phyloP scores from a whole-genome alignment of 208 protist species.

The Crithidia brevicula region DNA sequence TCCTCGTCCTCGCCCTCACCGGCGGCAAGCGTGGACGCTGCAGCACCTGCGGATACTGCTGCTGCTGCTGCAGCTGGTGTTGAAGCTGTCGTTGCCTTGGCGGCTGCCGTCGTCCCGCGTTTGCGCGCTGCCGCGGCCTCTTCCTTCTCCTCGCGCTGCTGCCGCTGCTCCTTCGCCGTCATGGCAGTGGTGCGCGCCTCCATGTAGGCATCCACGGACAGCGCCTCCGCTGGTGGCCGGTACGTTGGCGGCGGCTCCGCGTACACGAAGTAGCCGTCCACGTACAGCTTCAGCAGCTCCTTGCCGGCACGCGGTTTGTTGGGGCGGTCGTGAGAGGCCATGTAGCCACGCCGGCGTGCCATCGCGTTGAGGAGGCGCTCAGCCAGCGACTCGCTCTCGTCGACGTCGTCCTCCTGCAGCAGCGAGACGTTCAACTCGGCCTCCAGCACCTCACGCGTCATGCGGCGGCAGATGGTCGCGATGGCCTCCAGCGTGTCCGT shows the following conservation, averaged over 20 bases:
- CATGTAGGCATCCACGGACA: slow-evolving; percentile 34
- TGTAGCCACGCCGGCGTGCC: slow-evolving; percentile 91
- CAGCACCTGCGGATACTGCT: not conserved
- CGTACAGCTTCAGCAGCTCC: slow-evolving; percentile 96
- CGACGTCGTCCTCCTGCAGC: slow-evolving; percentile 62
- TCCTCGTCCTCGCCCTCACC: slow-evolving; percentile 29
- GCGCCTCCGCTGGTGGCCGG: slow-evolving; percentile 32
- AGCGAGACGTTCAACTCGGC: slow-evolving; percentile 65
- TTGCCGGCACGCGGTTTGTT: slow-evolving; percentile 93
- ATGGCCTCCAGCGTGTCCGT: slow-evolving; percentile 74
- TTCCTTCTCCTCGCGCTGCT: too few species aligned
- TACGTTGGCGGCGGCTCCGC: slow-evolving; percentile 83
- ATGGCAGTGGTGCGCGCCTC: slow-evolving; percentile 12
- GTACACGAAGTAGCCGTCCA: slow-evolving; percentile 86
- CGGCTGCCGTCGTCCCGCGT: not conserved
- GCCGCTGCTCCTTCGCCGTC: not conserved
- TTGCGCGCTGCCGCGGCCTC: not conserved
- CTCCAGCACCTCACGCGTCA: slow-evolving; percentile 74
- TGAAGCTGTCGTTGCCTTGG: not conserved
- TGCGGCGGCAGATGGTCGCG: slow-evolving; percentile 59
- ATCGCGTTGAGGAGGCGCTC: slow-evolving; percentile 86
- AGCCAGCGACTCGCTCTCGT: slow-evolving; percentile 62
- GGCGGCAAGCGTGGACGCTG: too few species aligned
- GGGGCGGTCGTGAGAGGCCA: slow-evolving; percentile 94
- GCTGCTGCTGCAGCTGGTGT: not conserved